Evolutionary conservation across 2,329 filamentous ascomycete genomes (phyloP), one percentile per base, ranked within the genome.

Genomic region (Eutypella sp.): DNA sequence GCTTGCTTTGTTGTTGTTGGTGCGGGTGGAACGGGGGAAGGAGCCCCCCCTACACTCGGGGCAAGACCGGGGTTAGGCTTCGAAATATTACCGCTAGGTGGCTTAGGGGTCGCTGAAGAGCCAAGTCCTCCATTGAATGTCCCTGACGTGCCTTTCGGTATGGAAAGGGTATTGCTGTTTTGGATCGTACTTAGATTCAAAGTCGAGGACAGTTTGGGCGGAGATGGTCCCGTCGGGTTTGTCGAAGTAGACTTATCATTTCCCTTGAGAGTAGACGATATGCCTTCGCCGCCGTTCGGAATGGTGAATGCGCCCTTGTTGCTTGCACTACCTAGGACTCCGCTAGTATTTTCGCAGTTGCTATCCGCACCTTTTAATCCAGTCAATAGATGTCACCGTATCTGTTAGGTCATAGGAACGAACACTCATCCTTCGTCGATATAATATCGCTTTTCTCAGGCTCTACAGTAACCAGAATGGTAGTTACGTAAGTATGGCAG

Each of bases 401-500:
- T 10, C 16, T 8, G 8, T 9, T 27, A 18, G 22, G 3, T 4
- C 3, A 25, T 27, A n/a, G 15, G 18, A 9, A 18, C 18, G 24
- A 22, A 27, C 23, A n/a, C 37, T 20, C 38, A 24, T 16, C 44
- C 8, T 25, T 34, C n/a, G 38, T 34, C 2, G 38, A 31, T 7
- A 29, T 33, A 9, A 29, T 22, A 23, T 46, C 25, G n/a, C n/a
- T n/a, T 41, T 34, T 19, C 16, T 31, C 25, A 10, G 11, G 27
- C 13, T 29, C 25, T 27, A 46, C 20, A 2, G 47, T 47, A 6
- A 41, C 44, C 15, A 49, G 18, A 6, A 54, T 43, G 8, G 52
- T 56, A n/a, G 50, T 56, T 37, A 52, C 49, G 25, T 55, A 55
- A 1, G 51, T 53, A 29, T 50, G 49, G 33, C 51, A 55, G 41